Evolutionary conservation across 129 eudicot species (phyloP).

Genomic region (Pseudognaphalium luteoalbum): DNA sequence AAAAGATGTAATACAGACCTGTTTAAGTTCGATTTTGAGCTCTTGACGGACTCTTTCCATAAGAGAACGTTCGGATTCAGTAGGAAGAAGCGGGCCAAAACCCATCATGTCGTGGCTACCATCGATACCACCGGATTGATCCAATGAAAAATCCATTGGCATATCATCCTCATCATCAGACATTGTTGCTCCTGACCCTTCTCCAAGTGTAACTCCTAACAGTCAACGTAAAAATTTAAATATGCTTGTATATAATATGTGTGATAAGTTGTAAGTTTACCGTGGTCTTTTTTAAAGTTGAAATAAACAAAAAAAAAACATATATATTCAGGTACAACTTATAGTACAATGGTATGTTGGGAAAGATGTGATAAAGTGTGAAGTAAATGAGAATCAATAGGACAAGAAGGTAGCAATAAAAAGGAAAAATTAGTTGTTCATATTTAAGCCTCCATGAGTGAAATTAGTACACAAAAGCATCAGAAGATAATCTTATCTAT

Average conservation of each 20-base stretch:
- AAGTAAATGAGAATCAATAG: no score
- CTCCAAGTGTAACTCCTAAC: conserved; percentile 65
- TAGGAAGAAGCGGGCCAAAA: conserved; percentile 90
- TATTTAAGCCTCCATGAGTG: conserved; percentile 19
- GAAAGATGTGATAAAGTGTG: not conserved
- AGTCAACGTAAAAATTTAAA: not conserved
- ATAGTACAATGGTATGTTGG: not conserved
- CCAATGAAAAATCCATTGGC: conserved; percentile 71
- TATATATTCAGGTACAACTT: not conserved
- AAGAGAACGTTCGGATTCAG: conserved; percentile 89
- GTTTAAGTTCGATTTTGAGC: conserved; percentile 89
- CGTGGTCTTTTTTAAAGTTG: not conserved
- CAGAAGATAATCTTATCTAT: conserved; percentile 14
- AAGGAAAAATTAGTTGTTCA: conserved; percentile 7
- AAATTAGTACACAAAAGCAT: conserved; percentile 16
- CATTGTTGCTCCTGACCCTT: conserved; percentile 93
- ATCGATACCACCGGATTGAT: conserved; percentile 48
- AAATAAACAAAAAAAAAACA: not conserved
- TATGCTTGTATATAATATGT: no score
- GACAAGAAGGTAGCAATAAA: not conserved
- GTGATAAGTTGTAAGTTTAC: no score
- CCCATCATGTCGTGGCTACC: conserved; percentile 82
- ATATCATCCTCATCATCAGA: conserved; percentile 93
- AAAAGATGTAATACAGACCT: conserved; percentile 41
- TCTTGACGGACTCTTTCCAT: conserved; percentile 97